phyloP scores from a whole-genome alignment of 176 grass and related monocot genomes.

The Bothriochloa decipiens region DNA sequence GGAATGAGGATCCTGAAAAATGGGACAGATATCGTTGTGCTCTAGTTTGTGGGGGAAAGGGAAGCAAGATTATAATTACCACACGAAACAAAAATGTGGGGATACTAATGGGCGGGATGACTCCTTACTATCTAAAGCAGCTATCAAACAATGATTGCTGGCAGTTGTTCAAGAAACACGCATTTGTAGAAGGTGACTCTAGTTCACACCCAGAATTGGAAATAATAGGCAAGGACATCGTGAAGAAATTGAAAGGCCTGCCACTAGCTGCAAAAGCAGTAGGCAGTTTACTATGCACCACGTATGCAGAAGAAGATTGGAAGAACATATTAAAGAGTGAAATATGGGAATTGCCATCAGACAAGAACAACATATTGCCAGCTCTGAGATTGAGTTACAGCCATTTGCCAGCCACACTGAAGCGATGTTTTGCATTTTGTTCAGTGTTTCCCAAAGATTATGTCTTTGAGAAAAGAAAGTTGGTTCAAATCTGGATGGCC shows the following conservation, averaged over 20 bases:
- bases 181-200: conserved; percentile 64
- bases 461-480: conserved; percentile 53
- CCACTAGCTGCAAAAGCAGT: conserved; percentile 78
- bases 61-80: conserved; percentile 77
- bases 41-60: conserved; percentile 44
- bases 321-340: conserved; percentile 69
- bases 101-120: conserved; percentile 50
- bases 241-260: conserved; percentile 77
- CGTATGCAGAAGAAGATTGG: conserved; percentile 61
- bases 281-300: conserved; percentile 67
- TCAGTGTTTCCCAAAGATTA: conserved; percentile 83
- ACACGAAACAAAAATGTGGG: conserved; percentile 67
- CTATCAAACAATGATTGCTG: conserved; percentile 72
- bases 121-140: conserved; percentile 56
- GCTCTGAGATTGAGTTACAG: conserved; percentile 80
- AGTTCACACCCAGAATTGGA: conserved; percentile 57
- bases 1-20: conserved; percentile 72
- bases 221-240: conserved; percentile 74
- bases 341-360: conserved; percentile 74
- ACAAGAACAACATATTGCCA: conserved; percentile 76
- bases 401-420: conserved; percentile 67
- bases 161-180: conserved; percentile 75
- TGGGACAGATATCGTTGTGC: conserved; percentile 64
- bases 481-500: conserved; percentile 81
- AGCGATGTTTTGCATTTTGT: conserved; percentile 81